Evolutionary conservation across 768 basidiomycete species (phyloP), one percentile per base, ranked within the genome.

Genomic region (Mycena olivaceomarginata): DNA sequence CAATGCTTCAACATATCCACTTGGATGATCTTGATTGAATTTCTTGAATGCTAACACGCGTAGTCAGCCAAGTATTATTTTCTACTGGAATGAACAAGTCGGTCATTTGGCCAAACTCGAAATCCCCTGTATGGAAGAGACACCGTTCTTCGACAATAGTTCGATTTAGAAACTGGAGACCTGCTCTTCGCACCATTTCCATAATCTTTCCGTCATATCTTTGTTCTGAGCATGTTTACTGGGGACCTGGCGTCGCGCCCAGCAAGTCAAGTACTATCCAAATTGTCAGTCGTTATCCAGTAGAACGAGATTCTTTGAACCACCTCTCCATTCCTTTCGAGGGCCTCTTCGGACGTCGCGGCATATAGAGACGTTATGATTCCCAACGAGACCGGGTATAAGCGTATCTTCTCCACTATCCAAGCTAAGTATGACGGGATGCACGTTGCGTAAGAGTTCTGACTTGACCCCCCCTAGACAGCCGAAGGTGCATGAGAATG

Each of bases 181-280:
- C 78, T 83, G 82, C 57, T 82, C 80, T 63, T 83, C 82, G 46
- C 84, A 79, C 79, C 82, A 82, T 31, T 76, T 75, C 84, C 84
- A 85, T 20, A 85, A 62, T 41, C 56, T 80, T 57, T 70, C 70
- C 8, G 79, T 82, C 41, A 79, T 31, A 70, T 79, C 82, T 10
- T 60, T 72, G 41, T 84, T 80, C 20, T 74, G 75, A 8, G 80
- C 77, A 41, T 77, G 75, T 56, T 77, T 74, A 63, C 74, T 77
- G 13, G 80, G 77, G 43, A 77, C 71, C 13, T 81, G 82, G 5
- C 80, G 67, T 10, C 83, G 81, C 11, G 81, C 83, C 82, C 82
- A 83, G 5, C 81, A 81, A 59, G 82, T 77, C 66, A 83, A 67
- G 56, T 81, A 84, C 83, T 83, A 67, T 45, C 22, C 25, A 16